Percentiles rank a stretch among this genome's conserved stretches.
phyloP scores from a whole-genome alignment of 108 stramenopile species.

The Skeletonema tropicum region DNA sequence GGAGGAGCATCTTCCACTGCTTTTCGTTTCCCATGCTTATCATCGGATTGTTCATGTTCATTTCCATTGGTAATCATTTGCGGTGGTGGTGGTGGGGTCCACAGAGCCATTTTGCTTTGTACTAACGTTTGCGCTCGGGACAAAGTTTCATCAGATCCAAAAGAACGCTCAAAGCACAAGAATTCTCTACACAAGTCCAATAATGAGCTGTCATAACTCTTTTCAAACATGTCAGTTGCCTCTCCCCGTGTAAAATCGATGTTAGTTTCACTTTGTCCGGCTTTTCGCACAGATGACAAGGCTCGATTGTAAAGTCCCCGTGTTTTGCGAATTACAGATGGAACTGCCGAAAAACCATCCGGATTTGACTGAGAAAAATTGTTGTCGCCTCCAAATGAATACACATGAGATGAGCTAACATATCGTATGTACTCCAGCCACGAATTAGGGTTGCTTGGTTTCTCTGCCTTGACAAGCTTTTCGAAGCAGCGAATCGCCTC shows the following conservation, averaged over 20 bases:
- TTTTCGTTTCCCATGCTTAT: conserved; percentile 39
- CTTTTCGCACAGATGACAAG: conserved; percentile 52
- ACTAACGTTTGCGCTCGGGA: conserved; percentile 50
- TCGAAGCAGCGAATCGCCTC: conserved; percentile 57
- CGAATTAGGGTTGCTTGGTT: conserved; percentile 77
- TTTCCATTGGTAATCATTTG: conserved; percentile 12
- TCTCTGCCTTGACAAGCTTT: conserved; percentile 63
- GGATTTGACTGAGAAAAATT: conserved; percentile 16
- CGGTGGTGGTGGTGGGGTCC: not conserved
- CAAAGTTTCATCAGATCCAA: conserved; percentile 73
- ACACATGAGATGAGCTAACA: conserved; percentile 28
- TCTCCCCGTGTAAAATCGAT: conserved; percentile 16
- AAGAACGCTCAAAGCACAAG: conserved; percentile 65
- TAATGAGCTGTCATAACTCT: conserved; percentile 62
- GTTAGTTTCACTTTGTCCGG: conserved; percentile 3
- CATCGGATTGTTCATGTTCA: conserved; percentile 27
- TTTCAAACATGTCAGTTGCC: conserved; percentile 19
- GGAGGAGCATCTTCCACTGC: conserved; percentile 8
- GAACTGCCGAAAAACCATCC: conserved; percentile 30
- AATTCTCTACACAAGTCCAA: conserved; percentile 73
- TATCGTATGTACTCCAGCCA: conserved; percentile 61
- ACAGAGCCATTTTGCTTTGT: conserved; percentile 58
- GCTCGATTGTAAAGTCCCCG: conserved; percentile 75
- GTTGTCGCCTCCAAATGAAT: conserved; percentile 20
- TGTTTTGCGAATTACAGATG: conserved; percentile 53